Evolutionary conservation across 345 rosid genomes (phyloP).

Genomic region (Hibiscus mutabilis): DNA sequence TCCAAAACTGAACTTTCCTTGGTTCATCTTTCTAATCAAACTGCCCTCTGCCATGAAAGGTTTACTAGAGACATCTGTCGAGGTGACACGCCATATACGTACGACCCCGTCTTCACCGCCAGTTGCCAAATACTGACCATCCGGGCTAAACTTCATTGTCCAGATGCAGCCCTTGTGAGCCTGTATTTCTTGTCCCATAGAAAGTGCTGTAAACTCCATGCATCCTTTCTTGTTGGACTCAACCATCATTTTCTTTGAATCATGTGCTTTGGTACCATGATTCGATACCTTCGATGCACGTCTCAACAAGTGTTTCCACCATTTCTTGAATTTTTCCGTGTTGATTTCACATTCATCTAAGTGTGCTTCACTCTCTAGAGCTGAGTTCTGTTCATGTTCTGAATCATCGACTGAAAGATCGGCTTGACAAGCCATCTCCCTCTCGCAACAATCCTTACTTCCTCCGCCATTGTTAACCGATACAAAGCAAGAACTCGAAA

Average conservation of each 20-base stretch:
- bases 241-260: constrained; percentile 44
- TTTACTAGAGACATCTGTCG: constrained; percentile 28
- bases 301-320: constrained; percentile 42
- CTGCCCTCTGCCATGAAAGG: constrained; percentile 25
- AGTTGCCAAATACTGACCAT: constrained; percentile 65
- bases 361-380: constrained; percentile 13
- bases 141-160: constrained; percentile 84
- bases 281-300: constrained; percentile 9
- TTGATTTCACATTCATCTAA: constrained; percentile 11
- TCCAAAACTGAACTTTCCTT: constrained; percentile 11
- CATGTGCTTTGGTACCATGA: constrained; percentile 9
- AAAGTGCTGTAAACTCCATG: constrained; percentile 66
- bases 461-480: constrained; percentile 14
- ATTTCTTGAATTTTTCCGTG: constrained; percentile 32
- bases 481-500: constrained; percentile 25
- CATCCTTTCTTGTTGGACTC: constrained; percentile 51
- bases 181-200: constrained; percentile 48
- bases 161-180: constrained; percentile 73
- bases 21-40: constrained; percentile 3
- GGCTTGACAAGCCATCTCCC: constrained; percentile 35
- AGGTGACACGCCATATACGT: constrained; percentile 59
- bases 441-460: constrained; percentile 20
- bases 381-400: constrained; percentile 12
- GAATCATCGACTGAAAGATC: constrained; percentile 35
- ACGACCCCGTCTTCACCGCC: constrained; percentile 85